Evolutionary conservation across 2,329 filamentous ascomycete genomes (phyloP), one percentile per base, ranked within the genome.

Genomic region (Cytospora mali): DNA sequence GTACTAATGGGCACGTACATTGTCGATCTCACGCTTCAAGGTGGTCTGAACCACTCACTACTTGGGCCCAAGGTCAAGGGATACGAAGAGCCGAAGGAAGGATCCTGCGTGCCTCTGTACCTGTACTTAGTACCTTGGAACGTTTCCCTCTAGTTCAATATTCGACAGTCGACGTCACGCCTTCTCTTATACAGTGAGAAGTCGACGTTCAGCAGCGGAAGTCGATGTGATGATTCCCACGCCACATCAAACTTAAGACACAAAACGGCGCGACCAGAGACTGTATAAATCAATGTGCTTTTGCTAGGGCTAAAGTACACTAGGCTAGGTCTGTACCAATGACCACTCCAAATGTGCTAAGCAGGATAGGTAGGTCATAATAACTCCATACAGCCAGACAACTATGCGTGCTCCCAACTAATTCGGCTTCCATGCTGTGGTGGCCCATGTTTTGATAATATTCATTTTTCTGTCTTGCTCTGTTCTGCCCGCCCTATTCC

Each of bases 261-360:
- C n/a, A n/a, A n/a, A n/a, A n/a, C n/a, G n/a, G n/a, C n/a, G 9
- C 23, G 13, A 48, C 27, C 28, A 7, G 1, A 7, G 28, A 39
- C 28, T 54, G 25, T 54, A 35, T 35, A 16, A 27, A 39, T 60
- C 46, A 35, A 33, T 28, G 50, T 54, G 28, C 35, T 49, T 11
- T 60, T 60, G 16, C 35, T 60, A 54, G 35, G n/a, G n/a, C 21
- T 25, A 60, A 54, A 29, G 14, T 28, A 33, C 50, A n/a, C n/a
- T n/a, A n/a, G n/a, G n/a, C 39, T 49, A 46, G 16, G 28, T 28
- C 50, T 6, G 25, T 39, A 16, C 33, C 58, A 33, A 54, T n/a
- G 13, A 18, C n/a, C 21, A 27, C 25, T 35, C 11, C 27, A 23
- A 13, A 54, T 33, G 6, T 27, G 27, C 21, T 39, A 54, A 35